Evolutionary conservation across 257 asterid genomes (phyloP).

Genomic region (Nicotiana knightiana): DNA sequence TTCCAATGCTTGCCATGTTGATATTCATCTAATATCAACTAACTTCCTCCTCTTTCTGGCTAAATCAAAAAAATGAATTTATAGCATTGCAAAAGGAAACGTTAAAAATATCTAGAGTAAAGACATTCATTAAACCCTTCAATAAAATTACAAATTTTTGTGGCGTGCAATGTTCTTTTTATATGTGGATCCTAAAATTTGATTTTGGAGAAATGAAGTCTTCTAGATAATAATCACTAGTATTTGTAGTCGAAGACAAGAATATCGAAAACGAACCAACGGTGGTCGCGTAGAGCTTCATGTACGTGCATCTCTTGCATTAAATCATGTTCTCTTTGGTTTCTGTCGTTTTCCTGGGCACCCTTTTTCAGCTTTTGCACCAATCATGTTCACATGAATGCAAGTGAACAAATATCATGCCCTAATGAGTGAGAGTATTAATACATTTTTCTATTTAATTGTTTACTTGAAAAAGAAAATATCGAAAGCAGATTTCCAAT

Average conservation of each 20-base stretch:
- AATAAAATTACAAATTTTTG: conserved; percentile 1
- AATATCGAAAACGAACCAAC: neutral
- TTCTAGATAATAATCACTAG: neutral
- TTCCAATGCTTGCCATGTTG: conserved; percentile 17
- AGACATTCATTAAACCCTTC: conserved; percentile 6
- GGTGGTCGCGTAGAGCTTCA: neutral
- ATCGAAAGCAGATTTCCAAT: neutral
- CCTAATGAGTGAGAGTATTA: neutral
- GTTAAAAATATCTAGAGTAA: neutral
- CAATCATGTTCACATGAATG: neutral
- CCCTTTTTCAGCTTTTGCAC: neutral
- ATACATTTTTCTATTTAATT: neutral
- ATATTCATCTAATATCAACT: neutral
- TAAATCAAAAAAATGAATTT: neutral
- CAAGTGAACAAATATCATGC: neutral
- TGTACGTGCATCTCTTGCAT: neutral
- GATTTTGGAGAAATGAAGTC: conserved; percentile 7
- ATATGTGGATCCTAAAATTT: conserved; percentile 5
- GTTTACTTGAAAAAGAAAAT: neutral
- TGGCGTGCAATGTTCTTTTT: conserved; percentile 9
- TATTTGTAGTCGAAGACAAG: neutral
- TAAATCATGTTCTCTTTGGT: neutral
- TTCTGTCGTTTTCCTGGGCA: neutral
- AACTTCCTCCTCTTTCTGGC: neutral
- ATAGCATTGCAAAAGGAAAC: neutral